Conservation (phyloP, 805 yeast genomes). For the Zygosaccharomyces lentus region DNA sequence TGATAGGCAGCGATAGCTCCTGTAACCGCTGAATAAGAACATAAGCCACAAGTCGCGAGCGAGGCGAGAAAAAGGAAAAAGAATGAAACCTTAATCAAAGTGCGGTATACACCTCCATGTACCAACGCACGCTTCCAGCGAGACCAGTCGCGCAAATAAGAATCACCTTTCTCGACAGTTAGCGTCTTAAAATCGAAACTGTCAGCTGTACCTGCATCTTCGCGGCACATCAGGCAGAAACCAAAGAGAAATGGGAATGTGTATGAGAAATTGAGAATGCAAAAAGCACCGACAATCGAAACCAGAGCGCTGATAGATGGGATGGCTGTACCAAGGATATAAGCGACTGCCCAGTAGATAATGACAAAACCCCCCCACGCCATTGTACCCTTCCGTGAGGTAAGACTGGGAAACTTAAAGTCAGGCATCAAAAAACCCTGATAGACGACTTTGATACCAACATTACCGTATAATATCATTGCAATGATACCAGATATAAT, state of each 20-base stretch:
- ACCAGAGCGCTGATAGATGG: constrained; percentile 41
- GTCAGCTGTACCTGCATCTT: constrained; percentile 33
- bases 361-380: constrained; percentile 38
- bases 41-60: constrained; percentile 16
- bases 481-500: constrained; percentile 42
- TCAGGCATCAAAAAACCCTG: constrained; percentile 37
- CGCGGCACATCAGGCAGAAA: constrained; percentile 22
- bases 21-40: constrained; percentile 15
- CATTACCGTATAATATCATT: constrained; percentile 44
- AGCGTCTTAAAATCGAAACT: constrained; percentile 26
- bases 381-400: constrained; percentile 34
- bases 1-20: constrained; percentile 15
- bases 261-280: constrained; percentile 45
- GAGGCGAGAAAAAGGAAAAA: constrained; percentile 32
- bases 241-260: constrained; percentile 38
- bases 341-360: constrained; percentile 44
- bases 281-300: constrained; percentile 41
- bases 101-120: constrained; percentile 22
- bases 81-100: constrained; percentile 20
- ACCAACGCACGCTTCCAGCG: constrained; percentile 36
- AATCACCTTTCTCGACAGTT: constrained; percentile 13
- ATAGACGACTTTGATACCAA: constrained; percentile 45
- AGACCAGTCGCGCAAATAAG: constrained; percentile 21
- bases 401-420: constrained; percentile 33
- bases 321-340: constrained; percentile 42